phyloP scores from a whole-genome alignment of 169 alveolate species.

The Plasmodium knowlesi region DNA sequence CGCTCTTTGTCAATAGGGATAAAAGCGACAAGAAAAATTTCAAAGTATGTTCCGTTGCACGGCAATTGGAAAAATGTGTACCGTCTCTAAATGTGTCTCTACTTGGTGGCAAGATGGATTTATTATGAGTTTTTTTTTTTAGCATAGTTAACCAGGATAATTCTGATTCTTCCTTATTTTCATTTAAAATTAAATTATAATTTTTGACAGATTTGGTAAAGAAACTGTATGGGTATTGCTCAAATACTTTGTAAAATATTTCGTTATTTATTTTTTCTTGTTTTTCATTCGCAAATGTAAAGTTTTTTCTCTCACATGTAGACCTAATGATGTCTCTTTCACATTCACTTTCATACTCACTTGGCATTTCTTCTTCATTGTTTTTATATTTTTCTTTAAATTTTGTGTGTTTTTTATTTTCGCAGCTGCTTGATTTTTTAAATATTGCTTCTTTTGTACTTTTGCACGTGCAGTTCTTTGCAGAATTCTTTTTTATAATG shows the following conservation, averaged over 20 bases:
- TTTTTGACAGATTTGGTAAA: conserved; percentile 65
- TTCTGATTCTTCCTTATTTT: conserved; percentile 67
- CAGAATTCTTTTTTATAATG: neutral
- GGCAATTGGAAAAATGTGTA: conserved; percentile 83
- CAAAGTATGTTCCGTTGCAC: conserved; percentile 82
- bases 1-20: conserved; percentile 67
- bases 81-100: conserved; percentile 87
- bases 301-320: conserved; percentile 64
- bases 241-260: conserved; percentile 69
- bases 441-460: neutral
- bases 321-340: conserved; percentile 59
- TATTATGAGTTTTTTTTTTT: conserved; percentile 78
- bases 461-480: neutral
- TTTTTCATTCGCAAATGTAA: conserved; percentile 40
- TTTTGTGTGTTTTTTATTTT: conserved; percentile 1
- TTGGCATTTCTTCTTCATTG: conserved; percentile 20
- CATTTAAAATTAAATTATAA: conserved; percentile 66
- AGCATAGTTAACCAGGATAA: conserved; percentile 84
- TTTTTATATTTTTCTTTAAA: conserved; percentile 9
- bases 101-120: conserved; percentile 83
- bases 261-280: conserved; percentile 69
- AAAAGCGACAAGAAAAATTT: conserved; percentile 77
- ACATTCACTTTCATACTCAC: conserved; percentile 20
- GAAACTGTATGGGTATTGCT: conserved; percentile 66
- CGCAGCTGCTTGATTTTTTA: conserved; percentile 9